Percentiles rank a stretch among this genome's conserved stretches.
Conservation (phyloP, 805 yeast species). For the Kurtzmaniella cleridarum region DNA sequence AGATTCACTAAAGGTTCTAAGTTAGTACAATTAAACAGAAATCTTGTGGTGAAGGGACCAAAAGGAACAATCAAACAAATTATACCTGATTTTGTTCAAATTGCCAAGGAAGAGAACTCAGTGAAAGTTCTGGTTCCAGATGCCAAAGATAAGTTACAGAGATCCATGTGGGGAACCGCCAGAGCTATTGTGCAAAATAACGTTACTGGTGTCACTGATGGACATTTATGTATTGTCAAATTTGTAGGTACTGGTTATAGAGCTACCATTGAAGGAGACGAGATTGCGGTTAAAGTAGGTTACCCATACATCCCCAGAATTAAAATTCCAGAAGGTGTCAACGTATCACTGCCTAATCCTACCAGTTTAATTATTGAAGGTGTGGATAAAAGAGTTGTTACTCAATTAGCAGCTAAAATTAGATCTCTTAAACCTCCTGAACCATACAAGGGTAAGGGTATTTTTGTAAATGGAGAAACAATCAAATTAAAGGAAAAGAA, state of each 20-base stretch:
- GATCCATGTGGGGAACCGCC: slow-evolving; percentile 92
- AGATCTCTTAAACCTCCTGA: slow-evolving; percentile 92
- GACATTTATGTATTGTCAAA: slow-evolving; percentile 80
- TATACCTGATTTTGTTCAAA: slow-evolving; percentile 65
- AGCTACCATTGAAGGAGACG: slow-evolving; percentile 65
- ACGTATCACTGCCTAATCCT: slow-evolving; percentile 75
- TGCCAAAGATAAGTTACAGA: slow-evolving; percentile 58
- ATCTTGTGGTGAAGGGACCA: slow-evolving; percentile 68
- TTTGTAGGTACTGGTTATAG: slow-evolving; percentile 97
- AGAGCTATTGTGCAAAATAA: slow-evolving; percentile 75
- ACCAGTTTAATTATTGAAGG: slow-evolving; percentile 86
- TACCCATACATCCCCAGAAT: slow-evolving; percentile 76
- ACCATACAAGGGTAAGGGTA: slow-evolving; percentile 98
- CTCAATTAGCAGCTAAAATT: slow-evolving; percentile 80
- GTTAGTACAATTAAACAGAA: slow-evolving; percentile 50
- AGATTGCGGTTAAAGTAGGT: slow-evolving; percentile 80
- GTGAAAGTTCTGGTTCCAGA: slow-evolving; percentile 55
- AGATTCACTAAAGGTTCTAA: slow-evolving; percentile 63
- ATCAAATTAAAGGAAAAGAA: slow-evolving; percentile 87
- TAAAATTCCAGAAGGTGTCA: slow-evolving; percentile 70
- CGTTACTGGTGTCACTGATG: slow-evolving; percentile 85
- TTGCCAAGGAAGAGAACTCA: slow-evolving; percentile 34
- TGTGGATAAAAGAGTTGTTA: slow-evolving; percentile 79
- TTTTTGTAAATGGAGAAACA: slow-evolving; percentile 86
- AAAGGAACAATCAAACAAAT: slow-evolving; percentile 60